phyloP scores from a whole-genome alignment of 192 early-diverging fungal species.

The Endogone sp. region DNA sequence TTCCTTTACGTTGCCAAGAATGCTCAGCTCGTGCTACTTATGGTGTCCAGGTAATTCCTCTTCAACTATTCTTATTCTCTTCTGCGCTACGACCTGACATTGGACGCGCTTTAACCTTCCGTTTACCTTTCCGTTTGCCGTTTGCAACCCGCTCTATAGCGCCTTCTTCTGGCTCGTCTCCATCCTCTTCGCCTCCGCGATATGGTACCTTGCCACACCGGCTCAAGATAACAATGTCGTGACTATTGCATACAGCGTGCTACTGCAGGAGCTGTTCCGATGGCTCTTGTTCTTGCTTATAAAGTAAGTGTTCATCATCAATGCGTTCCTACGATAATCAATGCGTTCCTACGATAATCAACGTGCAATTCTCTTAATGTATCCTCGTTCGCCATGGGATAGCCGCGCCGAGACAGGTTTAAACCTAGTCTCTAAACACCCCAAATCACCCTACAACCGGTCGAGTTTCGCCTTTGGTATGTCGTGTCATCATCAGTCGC shows the following conservation, averaged over 20 bases:
- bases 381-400: background rate
- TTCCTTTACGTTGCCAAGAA: slow-evolving; percentile 62
- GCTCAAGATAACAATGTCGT: slow-evolving; percentile 35
- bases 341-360: background rate
- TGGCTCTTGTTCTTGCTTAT: slow-evolving; percentile 57
- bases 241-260: slow-evolving; percentile 55
- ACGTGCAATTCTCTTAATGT: background rate
- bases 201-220: slow-evolving; percentile 58
- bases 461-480: slow-evolving; percentile 62
- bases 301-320: slow-evolving; percentile 30
- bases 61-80: background rate
- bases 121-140: no score
- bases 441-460: slow-evolving; percentile 64
- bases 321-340: slow-evolving; percentile 1
- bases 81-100: background rate
- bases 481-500: background rate
- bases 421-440: slow-evolving; percentile 55
- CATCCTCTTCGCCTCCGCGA: slow-evolving; percentile 62
- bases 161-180: slow-evolving; percentile 84
- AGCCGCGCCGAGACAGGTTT: slow-evolving; percentile 67
- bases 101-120: background rate
- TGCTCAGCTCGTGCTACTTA: slow-evolving; percentile 67
- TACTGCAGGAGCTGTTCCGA: slow-evolving; percentile 67
- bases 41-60: slow-evolving; percentile 65
- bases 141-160: slow-evolving; percentile 39